Evolutionary conservation across 805 yeast species (phyloP).

Genomic region (Wickerhamiella qilinensis): DNA sequence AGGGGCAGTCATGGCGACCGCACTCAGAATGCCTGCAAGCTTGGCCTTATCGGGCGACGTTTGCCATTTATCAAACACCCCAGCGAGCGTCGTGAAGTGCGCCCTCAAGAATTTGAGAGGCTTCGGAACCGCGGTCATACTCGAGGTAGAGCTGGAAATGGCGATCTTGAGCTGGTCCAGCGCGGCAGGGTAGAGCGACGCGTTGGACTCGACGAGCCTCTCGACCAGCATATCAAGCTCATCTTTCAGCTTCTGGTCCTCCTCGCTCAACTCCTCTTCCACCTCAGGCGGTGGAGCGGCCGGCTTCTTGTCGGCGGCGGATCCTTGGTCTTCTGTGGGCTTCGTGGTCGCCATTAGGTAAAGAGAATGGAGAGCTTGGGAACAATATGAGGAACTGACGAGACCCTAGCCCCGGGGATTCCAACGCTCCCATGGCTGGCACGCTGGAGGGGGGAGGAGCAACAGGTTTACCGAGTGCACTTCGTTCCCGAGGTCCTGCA

Average conservation of each 20-base stretch:
- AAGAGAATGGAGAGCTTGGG: no score
- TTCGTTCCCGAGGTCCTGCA: no score
- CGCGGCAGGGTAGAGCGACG: slow-evolving; percentile 38
- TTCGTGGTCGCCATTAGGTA: neutral
- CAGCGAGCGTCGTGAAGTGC: slow-evolving; percentile 53
- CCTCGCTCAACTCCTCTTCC: slow-evolving; percentile 74
- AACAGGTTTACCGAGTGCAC: no score
- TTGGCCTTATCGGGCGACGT: slow-evolving; percentile 19
- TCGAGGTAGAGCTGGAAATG: slow-evolving; percentile 85
- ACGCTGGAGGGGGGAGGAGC: no score
- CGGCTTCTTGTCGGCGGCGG: neutral
- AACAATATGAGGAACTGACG: no score
- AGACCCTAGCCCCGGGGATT: no score
- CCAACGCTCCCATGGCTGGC: no score
- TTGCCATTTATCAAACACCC: slow-evolving; percentile 51
- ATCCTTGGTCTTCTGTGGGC: neutral
- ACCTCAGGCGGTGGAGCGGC: slow-evolving; percentile 23
- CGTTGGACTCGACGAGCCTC: slow-evolving; percentile 34
- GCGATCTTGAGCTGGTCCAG: slow-evolving; percentile 54
- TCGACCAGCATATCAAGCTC: slow-evolving; percentile 81
- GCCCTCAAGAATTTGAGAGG: slow-evolving; percentile 93
- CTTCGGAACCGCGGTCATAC: slow-evolving; percentile 99
- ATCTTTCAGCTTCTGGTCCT: slow-evolving; percentile 72
- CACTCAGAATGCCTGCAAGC: slow-evolving; percentile 81
- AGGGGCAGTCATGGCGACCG: slow-evolving; percentile 66